Conservation (phyloP, 169 alveolate species). For the Plasmodium coatneyi region DNA sequence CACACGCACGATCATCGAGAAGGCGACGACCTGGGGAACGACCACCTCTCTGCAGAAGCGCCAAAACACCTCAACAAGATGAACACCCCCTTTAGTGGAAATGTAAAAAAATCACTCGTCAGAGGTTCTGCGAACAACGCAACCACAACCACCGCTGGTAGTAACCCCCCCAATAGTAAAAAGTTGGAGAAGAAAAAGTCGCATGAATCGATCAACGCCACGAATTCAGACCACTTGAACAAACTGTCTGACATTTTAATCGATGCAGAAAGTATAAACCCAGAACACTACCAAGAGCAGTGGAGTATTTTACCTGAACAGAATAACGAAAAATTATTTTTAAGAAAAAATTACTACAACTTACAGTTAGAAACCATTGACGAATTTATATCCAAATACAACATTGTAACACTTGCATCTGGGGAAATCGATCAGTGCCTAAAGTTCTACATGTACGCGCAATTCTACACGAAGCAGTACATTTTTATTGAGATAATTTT, state of each 20-base stretch:
- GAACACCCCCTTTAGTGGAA: not conserved
- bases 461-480: slow-evolving; percentile 68
- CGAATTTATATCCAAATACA: slow-evolving; percentile 66
- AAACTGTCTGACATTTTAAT: slow-evolving; percentile 64
- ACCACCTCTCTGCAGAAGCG: not conserved
- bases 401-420: slow-evolving; percentile 58
- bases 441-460: slow-evolving; percentile 72
- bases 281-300: slow-evolving; percentile 71
- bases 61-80: not conserved
- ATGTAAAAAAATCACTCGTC: not conserved
- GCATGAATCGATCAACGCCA: not conserved
- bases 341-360: slow-evolving; percentile 68
- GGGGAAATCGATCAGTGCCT: slow-evolving; percentile 73
- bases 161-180: not conserved
- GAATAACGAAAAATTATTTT: slow-evolving; percentile 73
- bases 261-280: slow-evolving; percentile 60
- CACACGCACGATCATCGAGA: not conserved
- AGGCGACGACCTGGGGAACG: not conserved
- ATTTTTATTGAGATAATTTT: slow-evolving; percentile 72
- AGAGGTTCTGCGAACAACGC: not conserved
- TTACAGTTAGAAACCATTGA: slow-evolving; percentile 71
- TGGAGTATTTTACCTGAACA: slow-evolving; percentile 68
- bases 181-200: slow-evolving; percentile 15
- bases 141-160: not conserved
- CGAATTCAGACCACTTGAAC: slow-evolving; percentile 19